Conservation (phyloP, 306 rosid genomes). For the Arachis hypogaea region DNA sequence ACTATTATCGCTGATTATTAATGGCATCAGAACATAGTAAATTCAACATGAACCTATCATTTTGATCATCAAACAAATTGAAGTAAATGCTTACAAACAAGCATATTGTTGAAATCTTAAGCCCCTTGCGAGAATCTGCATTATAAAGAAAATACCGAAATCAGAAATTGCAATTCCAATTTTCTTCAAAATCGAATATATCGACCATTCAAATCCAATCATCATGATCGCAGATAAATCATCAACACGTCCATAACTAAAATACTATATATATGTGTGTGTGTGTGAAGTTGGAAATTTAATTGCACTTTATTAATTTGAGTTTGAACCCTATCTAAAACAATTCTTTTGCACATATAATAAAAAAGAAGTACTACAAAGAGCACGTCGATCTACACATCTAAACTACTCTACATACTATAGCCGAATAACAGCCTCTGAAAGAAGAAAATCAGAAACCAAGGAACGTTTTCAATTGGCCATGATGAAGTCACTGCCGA, state of each 20-base stretch:
- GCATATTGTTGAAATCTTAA: not conserved
- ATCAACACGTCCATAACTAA: no score
- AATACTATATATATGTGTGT: no score
- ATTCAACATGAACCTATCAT: not conserved
- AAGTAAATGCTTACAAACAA: not conserved
- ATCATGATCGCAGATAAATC: not conserved
- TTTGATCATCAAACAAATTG: not conserved
- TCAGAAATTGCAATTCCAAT: not conserved
- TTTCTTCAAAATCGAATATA: not conserved
- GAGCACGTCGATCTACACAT: conserved; percentile 37
- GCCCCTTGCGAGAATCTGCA: not conserved
- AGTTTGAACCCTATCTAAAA: no score
- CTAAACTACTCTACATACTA: conserved; percentile 52
- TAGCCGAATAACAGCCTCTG: conserved; percentile 7
- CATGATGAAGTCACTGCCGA: conserved; percentile 53
- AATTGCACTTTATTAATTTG: not conserved
- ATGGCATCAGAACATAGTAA: not conserved
- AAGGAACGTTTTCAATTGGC: conserved; percentile 50
- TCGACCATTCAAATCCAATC: conserved; percentile 23
- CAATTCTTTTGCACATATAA: no score
- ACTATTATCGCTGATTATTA: not conserved
- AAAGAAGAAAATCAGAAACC: not conserved
- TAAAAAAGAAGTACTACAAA: no score
- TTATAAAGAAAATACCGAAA: no score
- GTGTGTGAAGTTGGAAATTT: no score